Percentiles rank a stretch among this genome's conserved stretches.
Conservation (phyloP, 1,284 basidiomycete species). For the Wolfiporia cocos region DNA sequence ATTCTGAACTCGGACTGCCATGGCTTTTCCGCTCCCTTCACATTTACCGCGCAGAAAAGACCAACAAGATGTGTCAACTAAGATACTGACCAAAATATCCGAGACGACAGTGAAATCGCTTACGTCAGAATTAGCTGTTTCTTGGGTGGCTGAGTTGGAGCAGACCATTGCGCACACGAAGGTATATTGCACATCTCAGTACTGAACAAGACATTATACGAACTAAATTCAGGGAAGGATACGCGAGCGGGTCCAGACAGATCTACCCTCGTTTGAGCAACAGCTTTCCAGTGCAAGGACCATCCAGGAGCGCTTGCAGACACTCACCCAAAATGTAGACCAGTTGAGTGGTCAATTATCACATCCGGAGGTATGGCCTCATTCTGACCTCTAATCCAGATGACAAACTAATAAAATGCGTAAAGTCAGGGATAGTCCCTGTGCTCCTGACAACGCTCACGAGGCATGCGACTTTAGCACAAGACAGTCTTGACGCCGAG, state of each 20-base stretch:
- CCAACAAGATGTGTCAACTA: conserved; percentile 59
- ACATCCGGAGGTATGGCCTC: conserved; percentile 48
- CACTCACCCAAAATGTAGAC: conserved; percentile 49
- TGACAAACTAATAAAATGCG: too few species aligned
- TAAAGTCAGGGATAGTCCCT: conserved; percentile 61
- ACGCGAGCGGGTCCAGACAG: conserved; percentile 59
- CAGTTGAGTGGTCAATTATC: conserved; percentile 42
- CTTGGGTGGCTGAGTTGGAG: conserved; percentile 69
- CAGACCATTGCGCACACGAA: conserved; percentile 61
- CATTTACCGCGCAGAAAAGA: conserved; percentile 55
- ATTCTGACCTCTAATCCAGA: too few species aligned
- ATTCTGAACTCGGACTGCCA: conserved; percentile 19
- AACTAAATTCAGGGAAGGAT: conserved; percentile 51
- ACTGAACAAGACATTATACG: too few species aligned
- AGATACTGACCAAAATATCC: conserved; percentile 63
- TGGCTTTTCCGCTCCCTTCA: conserved; percentile 67
- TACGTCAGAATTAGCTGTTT: conserved; percentile 49
- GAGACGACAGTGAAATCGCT: conserved; percentile 50
- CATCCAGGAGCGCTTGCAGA: conserved; percentile 51
- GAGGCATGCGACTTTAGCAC: conserved; percentile 53
- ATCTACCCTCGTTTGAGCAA: conserved; percentile 55
- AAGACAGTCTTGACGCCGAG: conserved; percentile 49
- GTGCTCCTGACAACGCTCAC: conserved; percentile 44
- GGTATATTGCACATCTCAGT: conserved; percentile 43
- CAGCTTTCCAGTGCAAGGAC: conserved; percentile 59